A percentile compares a stretch with the other conserved stretches of the same genome.
phyloP scores from a whole-genome alignment of 2,329 filamentous ascomycete genomes.

The Fusarium newnesense region DNA sequence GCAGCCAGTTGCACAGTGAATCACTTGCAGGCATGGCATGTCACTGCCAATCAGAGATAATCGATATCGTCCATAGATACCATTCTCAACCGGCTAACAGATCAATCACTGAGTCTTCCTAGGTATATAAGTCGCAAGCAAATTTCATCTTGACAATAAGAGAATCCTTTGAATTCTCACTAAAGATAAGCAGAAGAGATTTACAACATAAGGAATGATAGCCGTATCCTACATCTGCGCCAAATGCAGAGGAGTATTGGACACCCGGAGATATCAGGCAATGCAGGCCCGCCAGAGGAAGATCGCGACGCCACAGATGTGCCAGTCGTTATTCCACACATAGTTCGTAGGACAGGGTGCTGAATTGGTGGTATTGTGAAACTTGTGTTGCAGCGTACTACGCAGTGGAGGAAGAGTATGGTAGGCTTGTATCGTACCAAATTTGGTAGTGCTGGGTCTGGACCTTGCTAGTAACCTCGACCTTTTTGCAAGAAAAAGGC shows the following conservation, averaged over 20 bases:
- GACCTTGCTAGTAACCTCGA: fast-evolving
- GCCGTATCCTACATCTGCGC: background rate
- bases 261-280: background rate
- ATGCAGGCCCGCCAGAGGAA: background rate
- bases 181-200: fast-evolving
- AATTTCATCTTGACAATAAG: background rate
- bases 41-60: too few relatives aligned
- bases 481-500: fast-evolving
- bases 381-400: background rate
- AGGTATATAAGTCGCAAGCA: background rate
- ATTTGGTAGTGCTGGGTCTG: background rate
- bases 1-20: background rate
- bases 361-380: background rate
- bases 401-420: background rate
- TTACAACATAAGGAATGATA: background rate
- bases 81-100: fast-evolving
- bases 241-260: background rate
- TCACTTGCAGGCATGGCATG: background rate
- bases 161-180: fast-evolving
- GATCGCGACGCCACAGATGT: background rate
- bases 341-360: background rate
- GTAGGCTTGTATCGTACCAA: background rate
- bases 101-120: background rate
- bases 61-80: fast-evolving
- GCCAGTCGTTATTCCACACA: background rate